Evolutionary conservation across 108 stramenopile genomes (phyloP), one percentile per base, ranked within the genome.

Genomic region (Nitzschia inconspicua): DNA sequence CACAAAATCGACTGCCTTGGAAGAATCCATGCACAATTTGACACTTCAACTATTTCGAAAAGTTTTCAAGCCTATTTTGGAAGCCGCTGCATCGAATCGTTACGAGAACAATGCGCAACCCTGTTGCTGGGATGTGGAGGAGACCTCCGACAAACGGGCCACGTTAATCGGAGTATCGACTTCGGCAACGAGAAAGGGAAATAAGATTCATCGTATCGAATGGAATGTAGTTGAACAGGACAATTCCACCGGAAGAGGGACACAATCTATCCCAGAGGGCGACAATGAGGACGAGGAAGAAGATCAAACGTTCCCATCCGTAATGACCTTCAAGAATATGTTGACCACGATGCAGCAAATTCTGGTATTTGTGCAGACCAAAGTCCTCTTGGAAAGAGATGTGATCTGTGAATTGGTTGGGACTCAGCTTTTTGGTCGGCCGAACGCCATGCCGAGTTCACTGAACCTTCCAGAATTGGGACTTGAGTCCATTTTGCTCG

Each of bases 391-490:
- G 14, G 26, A 56, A 8, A 61, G 82, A 8, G n/a, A 61, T 4
- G 63, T 52, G 9, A 57, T 87, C 7, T 80, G 80, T 20, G 34
- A 55, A 5, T 28, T 77, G 22, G 69, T 85, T 8, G 89, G 86
- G 7, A 73, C 63, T 9, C 44, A 56, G 30, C 48, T 85, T 9
- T 86, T 86, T 31, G 84, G 84, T 16, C 65, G 59, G 24, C 85
- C 83, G 8, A 29, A 77, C 3, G 58, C 70, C 11, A 44, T 72
- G 30, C 56, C 75, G 2, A 51, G 68, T 0, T 32, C 53, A 13
- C 39, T 80, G 35, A 77, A 73, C 26, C 68, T 82, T 4, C 65
- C 60, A 18, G 78, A 72, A 0, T 29, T 88, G 28, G 77, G 77
- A 2, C 55, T 82, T n/a, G 68, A 79, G 20, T 77, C 65, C 44